phyloP scores from a whole-genome alignment of 371 early-diverging fungal genomes.

The Mucor circinelloides region DNA sequence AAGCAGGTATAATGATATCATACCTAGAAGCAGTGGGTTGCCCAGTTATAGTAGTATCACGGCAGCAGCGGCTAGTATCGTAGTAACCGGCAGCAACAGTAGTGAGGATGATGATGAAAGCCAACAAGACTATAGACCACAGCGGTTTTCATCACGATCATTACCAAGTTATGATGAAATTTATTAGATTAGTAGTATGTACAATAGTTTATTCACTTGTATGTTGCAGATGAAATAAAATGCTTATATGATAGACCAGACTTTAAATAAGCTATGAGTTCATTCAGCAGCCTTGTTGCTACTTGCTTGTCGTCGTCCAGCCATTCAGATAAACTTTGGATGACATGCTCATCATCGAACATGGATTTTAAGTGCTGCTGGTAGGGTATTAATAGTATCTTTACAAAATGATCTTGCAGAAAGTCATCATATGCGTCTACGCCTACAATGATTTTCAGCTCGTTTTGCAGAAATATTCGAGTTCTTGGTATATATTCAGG shows the following conservation, averaged over 20 bases:
- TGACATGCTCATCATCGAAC: slow-evolving; percentile 21
- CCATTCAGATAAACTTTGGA: slow-evolving; percentile 37
- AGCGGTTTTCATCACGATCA: background rate
- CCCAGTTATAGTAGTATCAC: slow-evolving; percentile 15
- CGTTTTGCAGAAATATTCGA: slow-evolving; percentile 31
- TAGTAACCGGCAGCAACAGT: background rate
- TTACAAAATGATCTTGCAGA: slow-evolving; percentile 31
- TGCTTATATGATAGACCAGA: slow-evolving; percentile 38
- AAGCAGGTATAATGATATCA: background rate
- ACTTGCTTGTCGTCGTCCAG: slow-evolving; percentile 22
- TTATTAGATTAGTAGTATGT: background rate
- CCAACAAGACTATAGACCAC: background rate
- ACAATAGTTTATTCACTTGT: slow-evolving; percentile 12
- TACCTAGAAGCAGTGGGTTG: background rate
- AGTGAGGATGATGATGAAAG: background rate
- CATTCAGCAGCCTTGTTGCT: slow-evolving; percentile 27
- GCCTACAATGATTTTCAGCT: slow-evolving; percentile 34
- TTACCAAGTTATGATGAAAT: slow-evolving; percentile 10
- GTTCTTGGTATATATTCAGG: slow-evolving; percentile 44
- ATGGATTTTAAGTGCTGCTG: slow-evolving; percentile 10
- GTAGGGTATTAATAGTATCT: slow-evolving; percentile 37
- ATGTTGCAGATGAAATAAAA: slow-evolving; percentile 28
- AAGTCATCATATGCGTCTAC: slow-evolving; percentile 24
- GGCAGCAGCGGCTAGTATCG: background rate
- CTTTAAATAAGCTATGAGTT: slow-evolving; percentile 38